These are phyloP conservation scores for Meripilus lineatus DNA, from an alignment of 1,284 basidiomycete species.

Conservation along the genomic window DNA sequence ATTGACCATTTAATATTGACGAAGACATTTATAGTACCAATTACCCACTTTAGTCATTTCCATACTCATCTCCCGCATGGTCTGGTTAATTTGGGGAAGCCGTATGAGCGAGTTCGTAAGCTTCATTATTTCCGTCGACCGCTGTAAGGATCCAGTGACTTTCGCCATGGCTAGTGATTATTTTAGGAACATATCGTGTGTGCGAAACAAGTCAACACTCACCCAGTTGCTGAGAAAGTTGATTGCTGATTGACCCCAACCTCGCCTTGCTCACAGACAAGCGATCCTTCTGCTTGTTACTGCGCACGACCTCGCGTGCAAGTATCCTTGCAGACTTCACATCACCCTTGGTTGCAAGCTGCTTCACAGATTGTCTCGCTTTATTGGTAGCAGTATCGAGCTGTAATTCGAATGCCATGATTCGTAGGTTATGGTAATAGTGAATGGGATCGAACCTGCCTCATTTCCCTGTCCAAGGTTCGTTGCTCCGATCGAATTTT, in stretches of 20 bases:
- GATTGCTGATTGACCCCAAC: slow-evolving; percentile 87
- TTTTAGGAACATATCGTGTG: background rate
- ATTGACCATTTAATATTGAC: slow-evolving; percentile 3
- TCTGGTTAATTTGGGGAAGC: slow-evolving; percentile 87
- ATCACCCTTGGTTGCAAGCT: slow-evolving; percentile 89
- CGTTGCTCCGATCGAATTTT: slow-evolving; percentile 81
- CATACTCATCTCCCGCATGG: slow-evolving; percentile 97
- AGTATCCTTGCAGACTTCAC: slow-evolving; percentile 89
- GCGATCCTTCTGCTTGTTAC: slow-evolving; percentile 91
- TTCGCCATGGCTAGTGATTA: slow-evolving; percentile 81
- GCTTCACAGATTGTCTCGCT: slow-evolving; percentile 81
- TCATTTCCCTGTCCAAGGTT: slow-evolving; percentile 85
- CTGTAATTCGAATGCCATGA: slow-evolving; percentile 46
- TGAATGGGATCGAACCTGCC: slow-evolving; percentile 63
- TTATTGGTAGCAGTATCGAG: slow-evolving; percentile 83
- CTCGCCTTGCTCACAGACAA: slow-evolving; percentile 91
- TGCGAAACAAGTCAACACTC: slow-evolving; percentile 15
- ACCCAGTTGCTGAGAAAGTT: slow-evolving; percentile 94
- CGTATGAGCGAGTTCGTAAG: slow-evolving; percentile 89
- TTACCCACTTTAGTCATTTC: slow-evolving; percentile 96
- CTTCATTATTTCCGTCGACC: slow-evolving; percentile 99
- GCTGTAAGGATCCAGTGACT: slow-evolving; percentile 94
- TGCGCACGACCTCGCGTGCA: slow-evolving; percentile 92
- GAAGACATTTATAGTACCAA: background rate
- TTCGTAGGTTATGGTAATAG: slow-evolving; percentile 14